Conservation (phyloP, 2,329 filamentous ascomycete genomes). For the Diaporthe ilicicola region DNA sequence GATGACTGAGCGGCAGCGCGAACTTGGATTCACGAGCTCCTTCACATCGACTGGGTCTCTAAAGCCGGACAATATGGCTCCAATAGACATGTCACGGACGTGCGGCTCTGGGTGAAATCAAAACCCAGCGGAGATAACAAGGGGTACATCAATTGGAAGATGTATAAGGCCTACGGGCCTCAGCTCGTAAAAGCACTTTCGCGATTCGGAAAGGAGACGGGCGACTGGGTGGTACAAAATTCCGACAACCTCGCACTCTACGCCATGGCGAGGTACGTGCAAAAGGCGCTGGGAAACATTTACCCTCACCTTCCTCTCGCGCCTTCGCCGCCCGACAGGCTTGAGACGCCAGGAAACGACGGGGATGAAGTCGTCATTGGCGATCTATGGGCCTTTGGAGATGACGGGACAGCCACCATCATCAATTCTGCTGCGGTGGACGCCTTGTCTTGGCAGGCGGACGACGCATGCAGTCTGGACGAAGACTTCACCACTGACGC, state of each 20-base stretch:
- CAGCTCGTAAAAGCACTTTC: not conserved
- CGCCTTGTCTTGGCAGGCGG: not conserved
- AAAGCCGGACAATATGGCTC: not conserved
- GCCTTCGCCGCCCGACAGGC: not conserved
- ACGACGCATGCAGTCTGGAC: not conserved
- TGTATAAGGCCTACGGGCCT: not conserved
- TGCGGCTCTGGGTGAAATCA: not conserved
- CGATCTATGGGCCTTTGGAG: not conserved
- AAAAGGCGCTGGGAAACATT: not conserved
- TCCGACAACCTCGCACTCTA: not conserved
- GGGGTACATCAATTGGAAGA: not conserved
- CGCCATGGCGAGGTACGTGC: not conserved
- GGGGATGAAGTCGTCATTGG: not conserved
- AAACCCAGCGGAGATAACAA: not conserved
- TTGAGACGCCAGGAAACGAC: not conserved
- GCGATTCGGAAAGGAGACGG: not conserved
- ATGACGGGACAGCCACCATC: not conserved
- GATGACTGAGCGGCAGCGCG: not conserved
- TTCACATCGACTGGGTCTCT: not conserved
- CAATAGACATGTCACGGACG: not conserved
- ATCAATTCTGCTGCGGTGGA: not conserved
- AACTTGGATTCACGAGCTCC: not conserved
- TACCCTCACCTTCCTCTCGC: not conserved
- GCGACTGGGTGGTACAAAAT: not conserved
- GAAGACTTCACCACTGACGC: not conserved